phyloP scores from a whole-genome alignment of 208 protist genomes.

The Crithidia acanthocephali region DNA sequence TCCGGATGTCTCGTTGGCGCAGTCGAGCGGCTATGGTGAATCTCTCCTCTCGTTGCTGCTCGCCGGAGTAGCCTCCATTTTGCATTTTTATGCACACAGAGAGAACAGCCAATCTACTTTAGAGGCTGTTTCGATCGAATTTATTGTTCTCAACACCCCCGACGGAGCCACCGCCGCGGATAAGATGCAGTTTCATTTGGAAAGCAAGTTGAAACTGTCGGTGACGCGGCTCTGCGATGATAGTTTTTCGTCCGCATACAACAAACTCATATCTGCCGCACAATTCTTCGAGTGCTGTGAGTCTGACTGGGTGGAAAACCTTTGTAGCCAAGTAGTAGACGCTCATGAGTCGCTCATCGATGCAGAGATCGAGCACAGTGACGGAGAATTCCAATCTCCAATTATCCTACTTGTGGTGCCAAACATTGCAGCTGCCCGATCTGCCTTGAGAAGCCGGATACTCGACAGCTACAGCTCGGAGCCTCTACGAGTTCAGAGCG shows the following conservation, averaged over 20 bases:
- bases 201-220: constrained; percentile 48
- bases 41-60: constrained; percentile 63
- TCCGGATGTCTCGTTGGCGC: constrained; percentile 43
- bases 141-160: constrained; percentile 39
- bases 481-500: constrained; percentile 47
- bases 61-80: constrained; percentile 34
- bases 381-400: background rate
- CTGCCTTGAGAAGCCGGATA: constrained; percentile 36
- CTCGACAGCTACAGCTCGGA: constrained; percentile 66
- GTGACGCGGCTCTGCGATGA: constrained; percentile 25
- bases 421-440: constrained; percentile 26
- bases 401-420: constrained; percentile 56
- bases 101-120: constrained; percentile 19
- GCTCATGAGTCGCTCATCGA: constrained; percentile 34
- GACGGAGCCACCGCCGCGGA: constrained; percentile 34
- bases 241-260: constrained; percentile 9
- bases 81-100: constrained; percentile 33
- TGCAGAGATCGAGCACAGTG: background rate
- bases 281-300: constrained; percentile 12
- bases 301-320: constrained; percentile 12
- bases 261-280: constrained; percentile 7
- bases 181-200: constrained; percentile 51
- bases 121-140: constrained; percentile 31
- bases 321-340: constrained; percentile 31
- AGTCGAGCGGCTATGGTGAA: constrained; percentile 33